Conservation (phyloP, 139 green algal genomes). For the Penium margaritaceum region DNA sequence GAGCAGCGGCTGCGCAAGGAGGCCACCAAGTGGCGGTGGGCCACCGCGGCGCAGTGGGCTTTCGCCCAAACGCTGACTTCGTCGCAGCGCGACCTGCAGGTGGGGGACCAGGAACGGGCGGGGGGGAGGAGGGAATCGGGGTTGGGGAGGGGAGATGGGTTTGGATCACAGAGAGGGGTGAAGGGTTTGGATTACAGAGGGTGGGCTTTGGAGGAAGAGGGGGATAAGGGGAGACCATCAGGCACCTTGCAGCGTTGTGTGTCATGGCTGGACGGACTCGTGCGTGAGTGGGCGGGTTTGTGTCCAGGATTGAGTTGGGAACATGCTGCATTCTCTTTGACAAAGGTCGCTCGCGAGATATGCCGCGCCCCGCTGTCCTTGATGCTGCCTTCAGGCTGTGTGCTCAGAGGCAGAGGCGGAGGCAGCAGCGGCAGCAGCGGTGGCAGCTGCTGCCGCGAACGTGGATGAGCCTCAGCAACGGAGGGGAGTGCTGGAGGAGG, state of each 20-base stretch:
- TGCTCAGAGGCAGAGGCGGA: no score
- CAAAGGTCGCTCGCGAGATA: not conserved
- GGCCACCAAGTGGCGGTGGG: conserved; percentile 8
- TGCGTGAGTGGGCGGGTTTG: no score
- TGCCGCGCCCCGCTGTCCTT: not conserved
- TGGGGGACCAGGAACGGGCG: no score
- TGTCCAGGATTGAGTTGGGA: no score
- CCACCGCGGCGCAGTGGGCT: conserved; percentile 31
- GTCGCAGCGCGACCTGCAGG: conserved; percentile 26
- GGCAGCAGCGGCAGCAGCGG: no score
- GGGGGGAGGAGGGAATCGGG: not conserved
- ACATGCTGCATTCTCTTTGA: no score
- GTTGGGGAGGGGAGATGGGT: not conserved
- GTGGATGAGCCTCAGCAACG: not conserved
- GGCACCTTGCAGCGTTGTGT: no score
- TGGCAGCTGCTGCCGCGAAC: no score
- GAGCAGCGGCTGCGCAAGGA: conserved; percentile 10
- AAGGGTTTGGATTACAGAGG: no score
- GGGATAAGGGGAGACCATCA: no score
- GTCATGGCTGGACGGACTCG: no score
- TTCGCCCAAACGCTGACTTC: conserved; percentile 22
- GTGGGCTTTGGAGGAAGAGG: not conserved
- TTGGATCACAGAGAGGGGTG: no score
- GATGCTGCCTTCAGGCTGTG: not conserved
- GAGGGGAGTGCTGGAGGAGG: conserved; percentile 16